Evolutionary conservation across 2,329 filamentous ascomycete species (phyloP).

Genomic region (Microthyrium microscopicum): DNA sequence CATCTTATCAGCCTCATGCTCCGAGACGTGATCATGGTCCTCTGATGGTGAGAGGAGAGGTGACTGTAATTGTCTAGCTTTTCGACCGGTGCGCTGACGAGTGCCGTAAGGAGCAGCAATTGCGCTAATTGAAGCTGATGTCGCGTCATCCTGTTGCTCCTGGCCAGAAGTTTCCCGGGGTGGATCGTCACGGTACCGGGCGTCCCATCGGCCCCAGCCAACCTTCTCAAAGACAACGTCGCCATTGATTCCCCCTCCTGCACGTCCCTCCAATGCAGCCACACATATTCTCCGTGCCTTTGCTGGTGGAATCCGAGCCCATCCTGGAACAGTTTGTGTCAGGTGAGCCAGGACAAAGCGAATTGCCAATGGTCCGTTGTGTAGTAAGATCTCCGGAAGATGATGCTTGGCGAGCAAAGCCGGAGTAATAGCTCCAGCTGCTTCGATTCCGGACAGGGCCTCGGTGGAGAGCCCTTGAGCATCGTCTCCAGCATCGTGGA

Average conservation of each 20-base stretch:
- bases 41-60: conserved; percentile 54
- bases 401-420: conserved; percentile 75
- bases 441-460: conserved; percentile 44
- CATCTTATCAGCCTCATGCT: conserved; percentile 90
- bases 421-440: conserved; percentile 68
- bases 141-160: conserved; percentile 22
- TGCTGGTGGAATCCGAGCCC: conserved; percentile 70
- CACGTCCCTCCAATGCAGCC: conserved; percentile 71
- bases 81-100: conserved; percentile 48
- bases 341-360: conserved; percentile 90
- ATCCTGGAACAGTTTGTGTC: conserved; percentile 83
- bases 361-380: conserved; percentile 85
- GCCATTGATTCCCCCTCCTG: conserved; percentile 41
- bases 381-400: conserved; percentile 76
- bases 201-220: conserved; percentile 94
- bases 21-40: conserved; percentile 52
- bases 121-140: conserved; percentile 23
- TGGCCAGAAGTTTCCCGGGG: conserved; percentile 20
- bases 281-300: conserved; percentile 87
- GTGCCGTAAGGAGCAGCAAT: conserved; percentile 35
- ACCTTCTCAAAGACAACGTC: conserved; percentile 86
- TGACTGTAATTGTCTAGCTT: no score
- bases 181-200: conserved; percentile 52
- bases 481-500: conserved; percentile 50
- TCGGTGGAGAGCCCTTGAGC: conserved; percentile 29